A percentile compares a stretch with the other conserved stretches of the same genome.
Conservation (phyloP, 768 basidiomycete genomes). For the Astraeus odoratus region DNA sequence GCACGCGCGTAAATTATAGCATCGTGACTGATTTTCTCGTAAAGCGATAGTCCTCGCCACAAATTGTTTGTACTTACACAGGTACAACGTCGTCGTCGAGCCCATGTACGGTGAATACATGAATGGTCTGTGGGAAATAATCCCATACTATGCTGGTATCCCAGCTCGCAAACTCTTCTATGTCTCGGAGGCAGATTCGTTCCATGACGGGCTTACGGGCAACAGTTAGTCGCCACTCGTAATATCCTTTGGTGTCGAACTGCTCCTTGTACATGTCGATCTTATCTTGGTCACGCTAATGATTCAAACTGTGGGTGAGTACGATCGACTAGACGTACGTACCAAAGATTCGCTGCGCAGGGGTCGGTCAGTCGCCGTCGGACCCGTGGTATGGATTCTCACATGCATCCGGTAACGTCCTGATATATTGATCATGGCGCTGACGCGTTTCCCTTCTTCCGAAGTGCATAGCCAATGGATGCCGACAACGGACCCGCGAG, state of each 20-base stretch:
- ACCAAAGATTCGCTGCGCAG: conserved; percentile 25
- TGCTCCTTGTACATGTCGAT: conserved; percentile 37
- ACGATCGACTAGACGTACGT: not conserved
- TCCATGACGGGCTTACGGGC: conserved; percentile 53
- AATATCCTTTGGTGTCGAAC: conserved; percentile 52
- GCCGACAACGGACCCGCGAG: conserved; percentile 63
- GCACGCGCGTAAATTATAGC: conserved; percentile 62
- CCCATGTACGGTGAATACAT: conserved; percentile 80
- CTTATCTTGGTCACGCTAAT: conserved; percentile 14
- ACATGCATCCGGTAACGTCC: conserved; percentile 78
- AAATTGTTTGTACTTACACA: conserved; percentile 40
- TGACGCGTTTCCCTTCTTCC: conserved; percentile 47
- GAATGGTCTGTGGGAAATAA: conserved; percentile 50
- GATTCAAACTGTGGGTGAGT: not conserved
- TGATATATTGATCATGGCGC: conserved; percentile 65
- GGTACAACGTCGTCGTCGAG: conserved; percentile 61
- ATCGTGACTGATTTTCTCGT: conserved; percentile 46
- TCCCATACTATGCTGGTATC: conserved; percentile 65
- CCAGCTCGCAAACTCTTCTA: conserved; percentile 57
- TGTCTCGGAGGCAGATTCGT: conserved; percentile 50
- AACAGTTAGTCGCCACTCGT: conserved; percentile 56
- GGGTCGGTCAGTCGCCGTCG: conserved; percentile 3
- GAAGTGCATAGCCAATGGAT: conserved; percentile 65
- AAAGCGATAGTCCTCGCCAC: not conserved
- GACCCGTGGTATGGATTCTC: conserved; percentile 21